Evolutionary conservation across 352 stramenopile genomes (phyloP).

Genomic region (Albugo laibachii): DNA sequence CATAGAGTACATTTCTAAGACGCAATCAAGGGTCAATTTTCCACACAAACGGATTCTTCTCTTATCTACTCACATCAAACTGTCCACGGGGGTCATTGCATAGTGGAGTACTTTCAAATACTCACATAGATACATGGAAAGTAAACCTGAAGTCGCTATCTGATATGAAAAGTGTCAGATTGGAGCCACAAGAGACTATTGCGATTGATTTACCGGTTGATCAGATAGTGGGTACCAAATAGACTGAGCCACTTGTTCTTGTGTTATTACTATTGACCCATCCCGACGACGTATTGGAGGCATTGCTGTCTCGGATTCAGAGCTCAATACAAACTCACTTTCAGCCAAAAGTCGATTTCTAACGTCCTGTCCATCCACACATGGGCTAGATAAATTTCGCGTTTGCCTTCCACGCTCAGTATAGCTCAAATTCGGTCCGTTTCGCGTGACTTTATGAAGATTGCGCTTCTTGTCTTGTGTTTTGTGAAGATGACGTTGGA

Average conservation of each 20-base stretch:
- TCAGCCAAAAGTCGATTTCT: too few relatives aligned
- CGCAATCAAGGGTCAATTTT: neutral
- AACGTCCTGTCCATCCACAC: too few relatives aligned
- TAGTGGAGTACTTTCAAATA: conserved; percentile 38
- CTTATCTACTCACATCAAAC: conserved; percentile 22
- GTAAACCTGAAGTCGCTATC: conserved; percentile 13
- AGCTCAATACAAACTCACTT: too few relatives aligned
- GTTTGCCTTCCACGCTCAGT: too few relatives aligned
- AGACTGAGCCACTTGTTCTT: neutral
- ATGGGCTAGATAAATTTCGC: too few relatives aligned
- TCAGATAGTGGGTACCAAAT: neutral
- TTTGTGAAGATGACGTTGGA: conserved; percentile 12
- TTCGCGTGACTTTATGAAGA: neutral
- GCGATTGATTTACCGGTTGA: neutral
- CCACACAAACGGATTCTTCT: neutral
- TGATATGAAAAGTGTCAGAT: conserved; percentile 7
- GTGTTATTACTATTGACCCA: neutral
- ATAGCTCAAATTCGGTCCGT: neutral
- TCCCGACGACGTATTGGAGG: neutral
- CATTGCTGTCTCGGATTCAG: too few relatives aligned
- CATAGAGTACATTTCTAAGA: conserved; percentile 29
- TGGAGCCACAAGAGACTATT: neutral
- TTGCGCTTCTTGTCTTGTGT: conserved; percentile 1
- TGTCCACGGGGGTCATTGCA: conserved; percentile 30
- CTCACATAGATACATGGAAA: conserved; percentile 39